Conservation (phyloP, 2,329 filamentous ascomycete genomes). For the Aspergillus neotritici region DNA sequence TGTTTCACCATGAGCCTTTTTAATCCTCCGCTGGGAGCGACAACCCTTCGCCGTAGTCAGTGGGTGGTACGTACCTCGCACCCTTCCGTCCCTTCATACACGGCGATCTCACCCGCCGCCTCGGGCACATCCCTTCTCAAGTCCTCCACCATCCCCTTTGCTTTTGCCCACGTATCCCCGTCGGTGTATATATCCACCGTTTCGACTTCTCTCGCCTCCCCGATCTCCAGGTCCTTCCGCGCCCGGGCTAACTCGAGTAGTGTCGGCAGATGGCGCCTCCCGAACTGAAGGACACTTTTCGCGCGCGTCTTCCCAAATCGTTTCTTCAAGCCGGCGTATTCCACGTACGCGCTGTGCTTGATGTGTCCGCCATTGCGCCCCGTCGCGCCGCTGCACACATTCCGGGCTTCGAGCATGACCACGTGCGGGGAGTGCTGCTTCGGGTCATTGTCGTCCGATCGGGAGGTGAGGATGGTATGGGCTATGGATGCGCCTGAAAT, state of each 20-base stretch:
- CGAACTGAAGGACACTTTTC: constrained; percentile 4
- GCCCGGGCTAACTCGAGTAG: constrained; percentile 1
- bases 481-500: constrained; percentile 22
- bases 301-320: constrained; percentile 7
- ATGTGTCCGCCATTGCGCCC: constrained; percentile 26
- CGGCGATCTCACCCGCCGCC: constrained; percentile 1
- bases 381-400: constrained; percentile 23
- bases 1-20: not conserved
- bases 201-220: constrained; percentile 7
- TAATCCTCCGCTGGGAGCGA: not conserved
- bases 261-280: constrained; percentile 5
- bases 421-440: constrained; percentile 1
- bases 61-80: constrained; percentile 12
- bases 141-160: constrained; percentile 6
- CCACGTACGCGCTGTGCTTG: constrained; percentile 9
- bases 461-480: constrained; percentile 15
- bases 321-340: constrained; percentile 5
- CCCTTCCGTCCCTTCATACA: constrained; percentile 7
- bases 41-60: too few species aligned
- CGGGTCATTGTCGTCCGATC: not conserved
- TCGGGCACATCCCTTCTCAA: constrained; percentile 7
- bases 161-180: constrained; percentile 8
- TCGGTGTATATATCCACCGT: constrained; percentile 11
- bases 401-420: constrained; percentile 23
- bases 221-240: too few species aligned